phyloP scores from a whole-genome alignment of 805 yeast species.

The Hermanozyma aechmeae region DNA sequence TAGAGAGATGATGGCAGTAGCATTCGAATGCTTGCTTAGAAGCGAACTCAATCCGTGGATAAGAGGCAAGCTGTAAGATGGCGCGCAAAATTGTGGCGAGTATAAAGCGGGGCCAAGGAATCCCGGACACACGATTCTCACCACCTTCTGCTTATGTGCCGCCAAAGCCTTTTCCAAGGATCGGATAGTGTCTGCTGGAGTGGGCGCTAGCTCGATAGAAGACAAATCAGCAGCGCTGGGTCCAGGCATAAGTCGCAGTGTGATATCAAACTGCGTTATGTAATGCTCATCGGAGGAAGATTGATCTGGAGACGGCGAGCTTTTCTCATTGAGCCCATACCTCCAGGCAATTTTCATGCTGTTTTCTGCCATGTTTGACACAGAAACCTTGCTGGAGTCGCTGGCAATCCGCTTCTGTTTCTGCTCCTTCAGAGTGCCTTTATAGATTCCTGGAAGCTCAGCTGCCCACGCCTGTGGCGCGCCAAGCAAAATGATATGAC shows the following conservation, averaged over 20 bases:
- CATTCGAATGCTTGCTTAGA: constrained; percentile 36
- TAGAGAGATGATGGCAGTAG: constrained; percentile 46
- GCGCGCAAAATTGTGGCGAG: constrained; percentile 37
- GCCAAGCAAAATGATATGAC: constrained; percentile 61
- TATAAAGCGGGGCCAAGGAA: constrained; percentile 73
- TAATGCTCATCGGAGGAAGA: constrained; percentile 54
- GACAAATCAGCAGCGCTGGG: constrained; percentile 56
- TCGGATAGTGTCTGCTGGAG: constrained; percentile 34
- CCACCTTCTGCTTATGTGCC: constrained; percentile 35
- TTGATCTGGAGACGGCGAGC: constrained; percentile 4
- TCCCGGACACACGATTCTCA: constrained; percentile 68
- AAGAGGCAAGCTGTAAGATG: constrained; percentile 48
- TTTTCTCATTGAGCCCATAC: constrained; percentile 43
- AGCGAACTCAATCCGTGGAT: constrained; percentile 50
- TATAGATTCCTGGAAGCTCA: constrained; percentile 69
- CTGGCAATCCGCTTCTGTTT: constrained; percentile 49
- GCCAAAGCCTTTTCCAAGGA: constrained; percentile 25
- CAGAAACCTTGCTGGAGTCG: constrained; percentile 57
- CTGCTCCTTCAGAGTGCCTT: constrained; percentile 58
- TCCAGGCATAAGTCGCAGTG: constrained; percentile 58
- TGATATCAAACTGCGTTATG: constrained; percentile 65
- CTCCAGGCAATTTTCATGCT: constrained; percentile 93
- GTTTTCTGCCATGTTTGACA: constrained; percentile 48
- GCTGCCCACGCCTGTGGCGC: constrained; percentile 49
- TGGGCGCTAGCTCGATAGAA: constrained; percentile 32